phyloP scores from a whole-genome alignment of 75 land plant species.

The Chamaecyparis obtusa region DNA sequence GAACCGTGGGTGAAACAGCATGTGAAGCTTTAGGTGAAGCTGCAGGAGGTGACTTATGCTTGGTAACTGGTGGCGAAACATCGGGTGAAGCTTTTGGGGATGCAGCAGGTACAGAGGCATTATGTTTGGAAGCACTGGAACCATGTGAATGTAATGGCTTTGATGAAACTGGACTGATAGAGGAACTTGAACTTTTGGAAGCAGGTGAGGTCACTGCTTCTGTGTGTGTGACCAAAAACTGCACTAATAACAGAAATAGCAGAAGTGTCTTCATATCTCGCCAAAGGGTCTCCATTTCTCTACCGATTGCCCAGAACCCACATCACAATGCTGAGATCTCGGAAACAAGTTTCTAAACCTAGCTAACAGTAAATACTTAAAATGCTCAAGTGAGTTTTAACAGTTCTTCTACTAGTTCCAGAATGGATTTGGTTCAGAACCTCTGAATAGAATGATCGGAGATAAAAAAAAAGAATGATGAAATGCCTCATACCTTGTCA shows the following conservation, averaged over 20 bases:
- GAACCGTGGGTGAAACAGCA: not conserved
- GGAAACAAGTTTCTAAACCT: slow-evolving; percentile 2
- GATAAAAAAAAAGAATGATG: not conserved
- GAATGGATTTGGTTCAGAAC: not conserved
- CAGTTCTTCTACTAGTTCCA: not conserved
- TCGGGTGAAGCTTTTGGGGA: not conserved
- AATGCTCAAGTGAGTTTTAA: not conserved
- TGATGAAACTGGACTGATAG: not conserved
- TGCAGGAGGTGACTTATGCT: not conserved
- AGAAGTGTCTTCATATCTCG: not conserved
- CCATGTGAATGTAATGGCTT: not conserved
- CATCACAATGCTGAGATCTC: slow-evolving; percentile 8
- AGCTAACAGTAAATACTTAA: not conserved
- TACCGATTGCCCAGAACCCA: not conserved
- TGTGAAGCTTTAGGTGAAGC: not conserved
- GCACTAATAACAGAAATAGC: not conserved
- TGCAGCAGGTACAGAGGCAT: slow-evolving; percentile 1
- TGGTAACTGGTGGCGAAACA: not conserved
- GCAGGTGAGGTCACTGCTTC: not conserved
- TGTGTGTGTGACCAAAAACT: not conserved
- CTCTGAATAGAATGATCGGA: not conserved
- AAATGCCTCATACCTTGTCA: not conserved
- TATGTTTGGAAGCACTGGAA: not conserved
- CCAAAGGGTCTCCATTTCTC: slow-evolving; percentile 1
- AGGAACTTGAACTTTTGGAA: not conserved